Evolutionary conservation across 371 early-diverging fungal genomes (phyloP).

Genomic region (Lichtheimia hyalospora): DNA sequence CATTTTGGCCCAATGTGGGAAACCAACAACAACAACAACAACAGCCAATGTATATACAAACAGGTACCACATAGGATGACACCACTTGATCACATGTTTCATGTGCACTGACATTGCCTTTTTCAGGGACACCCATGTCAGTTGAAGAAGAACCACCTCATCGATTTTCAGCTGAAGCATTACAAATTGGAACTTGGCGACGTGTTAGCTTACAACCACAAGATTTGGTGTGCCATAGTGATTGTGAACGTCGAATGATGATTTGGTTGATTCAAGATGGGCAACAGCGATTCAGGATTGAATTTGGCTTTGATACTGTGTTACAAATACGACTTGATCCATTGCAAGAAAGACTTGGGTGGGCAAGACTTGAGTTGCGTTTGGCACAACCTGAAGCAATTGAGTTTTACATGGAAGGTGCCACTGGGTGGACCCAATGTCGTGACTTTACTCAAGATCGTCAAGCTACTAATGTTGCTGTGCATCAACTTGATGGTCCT

Average conservation of each 20-base stretch:
- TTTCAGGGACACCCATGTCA: constrained; percentile 28
- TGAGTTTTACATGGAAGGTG: constrained; percentile 62
- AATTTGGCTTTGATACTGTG: constrained; percentile 57
- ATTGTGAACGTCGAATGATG: constrained; percentile 50
- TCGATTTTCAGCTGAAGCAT: constrained; percentile 53
- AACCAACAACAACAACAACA: constrained; percentile 10
- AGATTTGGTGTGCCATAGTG: constrained; percentile 63
- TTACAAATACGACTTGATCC: constrained; percentile 51
- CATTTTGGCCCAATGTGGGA: constrained; percentile 5
- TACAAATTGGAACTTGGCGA: constrained; percentile 80
- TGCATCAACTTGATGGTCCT: constrained; percentile 43
- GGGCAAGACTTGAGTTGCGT: constrained; percentile 35
- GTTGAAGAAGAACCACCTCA: constrained; percentile 14
- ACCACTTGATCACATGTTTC: no score
- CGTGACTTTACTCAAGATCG: constrained; percentile 76
- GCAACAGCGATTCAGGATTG: constrained; percentile 69
- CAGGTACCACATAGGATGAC: no score
- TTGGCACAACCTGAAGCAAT: constrained; percentile 30
- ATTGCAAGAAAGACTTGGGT: constrained; percentile 26
- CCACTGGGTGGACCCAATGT: constrained; percentile 62
- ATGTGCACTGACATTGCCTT: no score
- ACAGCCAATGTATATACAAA: not conserved
- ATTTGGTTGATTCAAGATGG: constrained; percentile 72
- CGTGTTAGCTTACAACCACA: constrained; percentile 56
- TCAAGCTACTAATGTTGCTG: constrained; percentile 50